These are phyloP conservation scores for Alternaria sp. DNA, from an alignment of 2,329 filamentous ascomycete species.

Conservation along the genomic window DNA sequence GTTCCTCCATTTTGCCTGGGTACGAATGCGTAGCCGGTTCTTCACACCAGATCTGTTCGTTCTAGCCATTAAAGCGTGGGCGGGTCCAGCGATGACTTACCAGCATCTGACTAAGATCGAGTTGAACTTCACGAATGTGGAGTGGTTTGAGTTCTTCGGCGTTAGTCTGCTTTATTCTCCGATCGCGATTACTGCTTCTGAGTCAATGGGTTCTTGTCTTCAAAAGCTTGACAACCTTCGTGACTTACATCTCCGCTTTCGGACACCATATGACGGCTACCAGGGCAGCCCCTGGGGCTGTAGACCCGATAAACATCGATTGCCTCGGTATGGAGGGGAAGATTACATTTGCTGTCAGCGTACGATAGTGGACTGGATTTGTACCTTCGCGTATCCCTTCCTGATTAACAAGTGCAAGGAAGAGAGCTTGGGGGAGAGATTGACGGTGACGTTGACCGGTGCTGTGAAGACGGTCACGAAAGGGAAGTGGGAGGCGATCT, in stretches of 20 bases:
- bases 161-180: not conserved
- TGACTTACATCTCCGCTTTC: not conserved
- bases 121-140: not conserved
- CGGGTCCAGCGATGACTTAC: not conserved
- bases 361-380: not conserved
- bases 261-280: not conserved
- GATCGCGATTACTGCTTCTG: too few relatives aligned
- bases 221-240: not conserved
- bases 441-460: not conserved
- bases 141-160: not conserved
- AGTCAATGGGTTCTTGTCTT: not conserved
- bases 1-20: not conserved
- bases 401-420: not conserved
- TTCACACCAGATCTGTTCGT: not conserved
- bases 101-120: not conserved
- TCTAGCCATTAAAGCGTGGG: not conserved
- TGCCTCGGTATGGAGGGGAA: not conserved
- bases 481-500: not conserved
- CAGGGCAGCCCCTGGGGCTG: not conserved
- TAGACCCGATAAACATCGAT: not conserved
- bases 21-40: not conserved
- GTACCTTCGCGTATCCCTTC: not conserved
- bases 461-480: not conserved
- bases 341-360: not conserved
- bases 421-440: not conserved